These are phyloP conservation scores for Cercospora janseana DNA, from an alignment of 2,329 filamentous ascomycete genomes.

Conservation along the genomic window DNA sequence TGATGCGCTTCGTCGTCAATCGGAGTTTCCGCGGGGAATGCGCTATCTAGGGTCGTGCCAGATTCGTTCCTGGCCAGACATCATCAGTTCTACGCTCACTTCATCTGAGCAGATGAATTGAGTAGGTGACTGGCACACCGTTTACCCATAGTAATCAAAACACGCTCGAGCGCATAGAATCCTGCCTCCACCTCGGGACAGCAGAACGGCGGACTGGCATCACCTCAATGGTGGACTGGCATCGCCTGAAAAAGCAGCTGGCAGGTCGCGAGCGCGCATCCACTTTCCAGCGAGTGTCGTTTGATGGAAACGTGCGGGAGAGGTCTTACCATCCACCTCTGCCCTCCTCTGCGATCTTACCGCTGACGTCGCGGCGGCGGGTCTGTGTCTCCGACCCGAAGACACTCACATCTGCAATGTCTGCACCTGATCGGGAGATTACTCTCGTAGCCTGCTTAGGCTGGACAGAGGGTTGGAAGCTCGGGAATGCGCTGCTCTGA, in stretches of 20 bases:
- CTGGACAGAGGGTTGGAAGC: slow-evolving; percentile 4
- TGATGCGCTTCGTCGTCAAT: not conserved
- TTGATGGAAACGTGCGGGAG: slow-evolving; percentile 5
- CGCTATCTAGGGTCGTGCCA: not conserved
- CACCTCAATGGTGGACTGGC: slow-evolving; percentile 17
- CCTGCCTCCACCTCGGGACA: slow-evolving; percentile 8
- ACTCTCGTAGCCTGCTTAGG: slow-evolving; percentile 38
- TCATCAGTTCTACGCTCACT: slow-evolving; percentile 11
- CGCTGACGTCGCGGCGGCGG: slow-evolving; percentile 64
- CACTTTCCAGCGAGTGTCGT: slow-evolving; percentile 6
- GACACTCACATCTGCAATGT: slow-evolving; percentile 43
- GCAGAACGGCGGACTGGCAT: slow-evolving; percentile 15
- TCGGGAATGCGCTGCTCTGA: slow-evolving; percentile 20
- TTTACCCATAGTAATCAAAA: slow-evolving; percentile 3
- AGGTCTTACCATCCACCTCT: slow-evolving; percentile 40
- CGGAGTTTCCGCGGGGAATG: not conserved
- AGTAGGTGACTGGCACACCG: slow-evolving; percentile 11
- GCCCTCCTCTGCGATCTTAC: slow-evolving; percentile 71
- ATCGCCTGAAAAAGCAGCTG: slow-evolving; percentile 13
- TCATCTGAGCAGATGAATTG: not conserved
- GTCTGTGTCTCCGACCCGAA: slow-evolving; percentile 31
- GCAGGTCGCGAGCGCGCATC: not conserved
- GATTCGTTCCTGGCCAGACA: not conserved
- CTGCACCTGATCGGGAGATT: slow-evolving; percentile 48
- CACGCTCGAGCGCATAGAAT: slow-evolving; percentile 7